A percentile compares a stretch with the other conserved stretches of the same genome.
Evolutionary conservation across 495 filamentous ascomycete genomes (phyloP).

Genomic region (Aspergillus indologenus): DNA sequence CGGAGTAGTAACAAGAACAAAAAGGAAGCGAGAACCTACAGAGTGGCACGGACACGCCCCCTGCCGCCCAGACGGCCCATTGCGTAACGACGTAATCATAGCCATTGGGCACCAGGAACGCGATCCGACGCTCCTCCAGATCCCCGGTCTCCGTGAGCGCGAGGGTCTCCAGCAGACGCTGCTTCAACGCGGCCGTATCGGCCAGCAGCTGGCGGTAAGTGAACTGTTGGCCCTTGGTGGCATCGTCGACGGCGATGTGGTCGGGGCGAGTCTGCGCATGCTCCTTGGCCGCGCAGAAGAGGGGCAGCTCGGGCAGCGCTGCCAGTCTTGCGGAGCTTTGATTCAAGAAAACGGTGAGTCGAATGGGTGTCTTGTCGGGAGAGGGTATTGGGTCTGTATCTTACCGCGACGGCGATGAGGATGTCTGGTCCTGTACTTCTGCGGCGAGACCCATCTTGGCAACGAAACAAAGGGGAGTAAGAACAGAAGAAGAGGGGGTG

Average conservation of each 20-base stretch:
- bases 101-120: conserved; percentile 81
- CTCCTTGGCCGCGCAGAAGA: conserved; percentile 61
- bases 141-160: conserved; percentile 42
- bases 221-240: conserved; percentile 65
- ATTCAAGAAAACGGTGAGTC: conserved; percentile 5
- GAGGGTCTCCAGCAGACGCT: conserved; percentile 54
- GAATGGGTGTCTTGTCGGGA: no score
- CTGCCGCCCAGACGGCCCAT: conserved; percentile 41
- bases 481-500: background rate
- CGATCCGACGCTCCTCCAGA: conserved; percentile 71
- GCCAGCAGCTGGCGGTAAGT: conserved; percentile 75
- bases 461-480: background rate
- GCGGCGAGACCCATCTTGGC: conserved; percentile 1
- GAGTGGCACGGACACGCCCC: conserved; percentile 40
- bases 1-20: background rate
- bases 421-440: background rate
- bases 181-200: conserved; percentile 66
- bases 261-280: conserved; percentile 58
- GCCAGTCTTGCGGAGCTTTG: no score
- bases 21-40: conserved; percentile 25
- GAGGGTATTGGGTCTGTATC: background rate
- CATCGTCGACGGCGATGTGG: conserved; percentile 72
- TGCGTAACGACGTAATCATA: conserved; percentile 89
- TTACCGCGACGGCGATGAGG: background rate
- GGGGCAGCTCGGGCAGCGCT: conserved; percentile 62